Evolutionary conservation across 257 asterid species (phyloP).

Genomic region (Penstemon davidsonii): DNA sequence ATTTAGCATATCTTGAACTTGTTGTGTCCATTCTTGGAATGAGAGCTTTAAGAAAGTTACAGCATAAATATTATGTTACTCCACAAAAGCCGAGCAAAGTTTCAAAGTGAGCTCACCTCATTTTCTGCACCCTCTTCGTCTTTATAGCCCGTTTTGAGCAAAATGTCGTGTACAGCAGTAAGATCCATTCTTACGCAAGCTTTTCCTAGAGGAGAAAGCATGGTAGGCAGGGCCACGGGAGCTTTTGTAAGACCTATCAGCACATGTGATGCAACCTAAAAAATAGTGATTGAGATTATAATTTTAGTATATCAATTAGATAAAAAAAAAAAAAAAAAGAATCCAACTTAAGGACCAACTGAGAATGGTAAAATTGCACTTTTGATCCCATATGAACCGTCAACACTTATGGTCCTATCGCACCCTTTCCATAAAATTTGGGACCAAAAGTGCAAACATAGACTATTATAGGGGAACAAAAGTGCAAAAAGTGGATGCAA

Average conservation of each 20-base stretch:
- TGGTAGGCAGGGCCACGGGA: slow-evolving; percentile 64
- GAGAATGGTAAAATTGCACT: no score
- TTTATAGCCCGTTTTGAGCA: slow-evolving; percentile 94
- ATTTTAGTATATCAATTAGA: slow-evolving; percentile 1
- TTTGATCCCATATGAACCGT: no score
- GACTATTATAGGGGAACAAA: no score
- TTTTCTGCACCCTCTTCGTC: slow-evolving; percentile 99
- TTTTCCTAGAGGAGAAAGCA: slow-evolving; percentile 95
- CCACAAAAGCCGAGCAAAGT: not conserved
- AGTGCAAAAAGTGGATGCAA: no score
- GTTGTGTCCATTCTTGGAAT: slow-evolving; percentile 99
- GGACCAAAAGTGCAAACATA: no score
- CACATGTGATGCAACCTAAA: slow-evolving; percentile 73
- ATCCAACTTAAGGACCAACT: not conserved
- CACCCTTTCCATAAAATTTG: no score
- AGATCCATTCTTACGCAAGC: slow-evolving; percentile 96
- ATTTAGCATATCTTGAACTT: slow-evolving; percentile 97
- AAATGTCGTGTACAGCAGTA: slow-evolving; percentile 86
- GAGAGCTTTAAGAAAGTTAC: slow-evolving; percentile 61
- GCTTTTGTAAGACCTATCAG: slow-evolving; percentile 81
- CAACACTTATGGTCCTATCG: no score
- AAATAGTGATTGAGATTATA: slow-evolving; percentile 12
- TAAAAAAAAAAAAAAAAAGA: not conserved
- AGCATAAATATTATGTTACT: not conserved
- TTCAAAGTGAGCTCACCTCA: slow-evolving; percentile 59